phyloP scores from a whole-genome alignment of 441 rosid genomes.

The Viola pubescens region DNA sequence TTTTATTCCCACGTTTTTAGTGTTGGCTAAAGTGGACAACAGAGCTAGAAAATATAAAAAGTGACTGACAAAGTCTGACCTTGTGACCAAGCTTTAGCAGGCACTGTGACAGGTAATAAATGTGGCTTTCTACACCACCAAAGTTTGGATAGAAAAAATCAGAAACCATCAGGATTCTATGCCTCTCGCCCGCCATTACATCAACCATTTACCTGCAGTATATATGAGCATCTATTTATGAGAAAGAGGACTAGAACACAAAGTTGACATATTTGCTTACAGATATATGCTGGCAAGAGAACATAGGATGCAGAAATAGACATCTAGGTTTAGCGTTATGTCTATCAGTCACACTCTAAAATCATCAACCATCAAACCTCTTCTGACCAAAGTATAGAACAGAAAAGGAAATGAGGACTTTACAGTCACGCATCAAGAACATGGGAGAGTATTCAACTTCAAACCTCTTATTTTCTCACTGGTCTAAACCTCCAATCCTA shows the following conservation, averaged over 20 bases:
- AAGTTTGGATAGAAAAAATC: conserved; percentile 99
- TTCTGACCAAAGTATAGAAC: too few relatives aligned
- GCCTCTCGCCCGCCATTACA: conserved; percentile 46
- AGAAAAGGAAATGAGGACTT: too few relatives aligned
- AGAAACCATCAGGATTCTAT: conserved; percentile 80
- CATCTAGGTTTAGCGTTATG: too few relatives aligned
- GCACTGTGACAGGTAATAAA: conserved; percentile 88
- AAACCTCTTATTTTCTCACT: too few relatives aligned
- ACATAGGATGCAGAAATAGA: too few relatives aligned
- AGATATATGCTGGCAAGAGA: too few relatives aligned
- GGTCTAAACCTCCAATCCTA: too few relatives aligned
- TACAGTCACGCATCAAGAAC: too few relatives aligned
- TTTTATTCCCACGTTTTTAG: background rate
- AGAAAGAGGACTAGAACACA: background rate
- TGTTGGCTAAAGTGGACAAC: too few relatives aligned
- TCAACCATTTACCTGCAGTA: conserved; percentile 21
- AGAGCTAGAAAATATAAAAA: too few relatives aligned
- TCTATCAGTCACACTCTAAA: background rate
- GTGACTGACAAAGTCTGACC: conserved; percentile 29
- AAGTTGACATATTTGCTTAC: background rate
- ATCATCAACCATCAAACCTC: background rate
- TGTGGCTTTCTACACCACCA: conserved; percentile 94
- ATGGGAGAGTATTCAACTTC: too few relatives aligned
- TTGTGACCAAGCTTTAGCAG: conserved; percentile 85
- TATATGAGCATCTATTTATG: background rate